These are phyloP conservation scores for Xylariaceae sp. DNA, from an alignment of 2,329 filamentous ascomycete genomes.

Conservation along the genomic window DNA sequence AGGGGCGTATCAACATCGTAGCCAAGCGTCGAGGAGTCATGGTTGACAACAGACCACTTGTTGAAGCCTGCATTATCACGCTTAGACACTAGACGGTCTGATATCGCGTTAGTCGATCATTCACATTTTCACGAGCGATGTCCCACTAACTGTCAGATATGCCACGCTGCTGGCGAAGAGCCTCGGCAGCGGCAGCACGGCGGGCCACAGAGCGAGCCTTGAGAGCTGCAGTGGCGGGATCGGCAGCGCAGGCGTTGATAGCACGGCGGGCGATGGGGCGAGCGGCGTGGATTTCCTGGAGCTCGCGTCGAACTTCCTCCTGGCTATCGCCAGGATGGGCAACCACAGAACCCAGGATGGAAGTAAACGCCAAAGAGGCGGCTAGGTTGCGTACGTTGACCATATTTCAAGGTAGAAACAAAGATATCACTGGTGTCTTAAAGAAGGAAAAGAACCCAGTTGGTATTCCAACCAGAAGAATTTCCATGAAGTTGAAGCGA, in stretches of 20 bases:
- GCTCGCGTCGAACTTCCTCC: conserved; percentile 41
- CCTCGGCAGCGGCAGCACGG: conserved; percentile 45
- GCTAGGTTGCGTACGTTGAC: conserved; percentile 37
- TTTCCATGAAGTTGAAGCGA: not conserved
- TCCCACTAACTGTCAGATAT: conserved; percentile 33
- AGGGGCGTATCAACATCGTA: conserved; percentile 47
- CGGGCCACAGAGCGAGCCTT: conserved; percentile 47
- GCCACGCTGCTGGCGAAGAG: conserved; percentile 47
- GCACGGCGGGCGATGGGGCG: conserved; percentile 45
- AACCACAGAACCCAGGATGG: conserved; percentile 34
- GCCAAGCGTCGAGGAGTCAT: conserved; percentile 37
- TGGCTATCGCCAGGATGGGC: conserved; percentile 49
- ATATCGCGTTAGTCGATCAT: not conserved
- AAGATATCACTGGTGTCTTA: conserved; percentile 8
- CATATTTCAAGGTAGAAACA: conserved; percentile 30
- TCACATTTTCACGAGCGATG: not conserved
- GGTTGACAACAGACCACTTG: conserved; percentile 35
- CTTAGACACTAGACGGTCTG: conserved; percentile 38
- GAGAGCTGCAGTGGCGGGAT: conserved; percentile 46
- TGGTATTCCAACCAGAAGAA: conserved; percentile 6
- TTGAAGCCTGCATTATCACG: conserved; percentile 38
- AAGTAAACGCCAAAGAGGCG: conserved; percentile 36
- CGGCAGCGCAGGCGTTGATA: conserved; percentile 46
- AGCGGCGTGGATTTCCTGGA: conserved; percentile 43
- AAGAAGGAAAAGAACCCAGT: conserved; percentile 25